phyloP scores from a whole-genome alignment of 495 filamentous ascomycete genomes.

The Neurospora cerealis region DNA sequence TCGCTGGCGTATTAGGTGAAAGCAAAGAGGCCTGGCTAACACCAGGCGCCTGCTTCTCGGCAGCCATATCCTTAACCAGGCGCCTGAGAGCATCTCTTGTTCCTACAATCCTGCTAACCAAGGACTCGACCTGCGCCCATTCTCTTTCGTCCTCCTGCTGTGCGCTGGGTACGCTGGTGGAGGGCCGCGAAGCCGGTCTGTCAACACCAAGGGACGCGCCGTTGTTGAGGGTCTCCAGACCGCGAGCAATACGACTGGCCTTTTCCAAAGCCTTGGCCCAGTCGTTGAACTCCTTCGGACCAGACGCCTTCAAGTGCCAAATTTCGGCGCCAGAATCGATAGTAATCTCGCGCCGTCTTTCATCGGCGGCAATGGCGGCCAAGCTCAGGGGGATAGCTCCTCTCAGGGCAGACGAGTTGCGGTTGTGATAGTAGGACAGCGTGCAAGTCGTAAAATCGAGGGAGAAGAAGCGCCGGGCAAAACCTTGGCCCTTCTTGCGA shows the following conservation, averaged over 20 bases:
- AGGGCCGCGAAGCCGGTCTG: conserved; percentile 10
- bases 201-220: background rate
- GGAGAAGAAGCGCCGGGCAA: conserved; percentile 87
- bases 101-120: conserved; percentile 76
- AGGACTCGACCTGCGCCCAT: conserved; percentile 73
- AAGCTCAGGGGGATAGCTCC: conserved; percentile 87
- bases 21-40: conserved; percentile 22
- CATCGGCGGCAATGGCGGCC: conserved; percentile 82
- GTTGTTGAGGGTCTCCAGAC: conserved; percentile 26
- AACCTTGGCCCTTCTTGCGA: conserved; percentile 86
- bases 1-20: conserved; percentile 27
- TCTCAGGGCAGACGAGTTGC: conserved; percentile 78
- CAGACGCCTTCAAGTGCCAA: conserved; percentile 86
- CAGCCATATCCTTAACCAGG: conserved; percentile 72
- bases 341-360: conserved; percentile 78
- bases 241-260: conserved; percentile 50
- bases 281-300: conserved; percentile 69
- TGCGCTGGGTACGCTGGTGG: conserved; percentile 10
- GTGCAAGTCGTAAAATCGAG: conserved; percentile 87
- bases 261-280: conserved; percentile 82
- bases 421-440: conserved; percentile 89
- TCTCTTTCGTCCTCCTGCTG: conserved; percentile 59
- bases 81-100: conserved; percentile 79
- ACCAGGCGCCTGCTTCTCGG: conserved; percentile 38
- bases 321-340: conserved; percentile 95